These are phyloP conservation scores for Neofusicoccum umdonicola DNA, from an alignment of 2,329 filamentous ascomycete species.

Conservation along the genomic window DNA sequence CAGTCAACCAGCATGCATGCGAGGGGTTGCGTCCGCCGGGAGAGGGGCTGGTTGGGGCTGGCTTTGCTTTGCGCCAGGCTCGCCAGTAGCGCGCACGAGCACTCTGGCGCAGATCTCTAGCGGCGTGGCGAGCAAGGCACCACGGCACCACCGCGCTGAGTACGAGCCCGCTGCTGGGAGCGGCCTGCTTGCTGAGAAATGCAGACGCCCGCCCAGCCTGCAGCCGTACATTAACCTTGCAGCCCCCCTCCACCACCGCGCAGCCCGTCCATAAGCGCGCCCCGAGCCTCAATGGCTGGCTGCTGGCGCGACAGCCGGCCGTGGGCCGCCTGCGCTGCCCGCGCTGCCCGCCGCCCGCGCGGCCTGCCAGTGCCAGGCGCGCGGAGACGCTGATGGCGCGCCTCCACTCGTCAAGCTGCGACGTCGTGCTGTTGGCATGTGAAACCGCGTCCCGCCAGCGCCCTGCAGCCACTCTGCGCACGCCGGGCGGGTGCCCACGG, in stretches of 20 bases:
- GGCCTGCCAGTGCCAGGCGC: not conserved
- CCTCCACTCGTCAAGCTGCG: not conserved
- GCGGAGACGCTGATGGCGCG: not conserved
- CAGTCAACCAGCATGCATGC: conserved; percentile 4
- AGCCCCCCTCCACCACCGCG: not conserved
- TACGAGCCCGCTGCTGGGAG: not conserved
- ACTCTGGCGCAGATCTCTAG: not conserved
- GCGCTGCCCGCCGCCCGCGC: not conserved
- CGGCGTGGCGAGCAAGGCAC: not conserved
- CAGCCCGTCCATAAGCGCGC: not conserved
- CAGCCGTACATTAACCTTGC: not conserved
- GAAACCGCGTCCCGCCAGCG: conserved; percentile 6
- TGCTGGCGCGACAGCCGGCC: no score
- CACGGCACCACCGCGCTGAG: not conserved
- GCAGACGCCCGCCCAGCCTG: not conserved
- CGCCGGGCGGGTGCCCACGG: not conserved
- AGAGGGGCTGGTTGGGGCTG: conserved; percentile 5
- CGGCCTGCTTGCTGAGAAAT: conserved; percentile 7
- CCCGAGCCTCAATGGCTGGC: conserved; percentile 10
- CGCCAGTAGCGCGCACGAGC: not conserved
- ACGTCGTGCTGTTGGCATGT: not conserved
- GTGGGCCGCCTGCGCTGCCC: no score
- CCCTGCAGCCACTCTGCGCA: not conserved
- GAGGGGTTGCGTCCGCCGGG: conserved; percentile 8
- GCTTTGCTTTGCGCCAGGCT: not conserved